These are phyloP conservation scores for Protostelium mycophagum DNA, from an alignment of 78 protist genomes.

Conservation along the genomic window DNA sequence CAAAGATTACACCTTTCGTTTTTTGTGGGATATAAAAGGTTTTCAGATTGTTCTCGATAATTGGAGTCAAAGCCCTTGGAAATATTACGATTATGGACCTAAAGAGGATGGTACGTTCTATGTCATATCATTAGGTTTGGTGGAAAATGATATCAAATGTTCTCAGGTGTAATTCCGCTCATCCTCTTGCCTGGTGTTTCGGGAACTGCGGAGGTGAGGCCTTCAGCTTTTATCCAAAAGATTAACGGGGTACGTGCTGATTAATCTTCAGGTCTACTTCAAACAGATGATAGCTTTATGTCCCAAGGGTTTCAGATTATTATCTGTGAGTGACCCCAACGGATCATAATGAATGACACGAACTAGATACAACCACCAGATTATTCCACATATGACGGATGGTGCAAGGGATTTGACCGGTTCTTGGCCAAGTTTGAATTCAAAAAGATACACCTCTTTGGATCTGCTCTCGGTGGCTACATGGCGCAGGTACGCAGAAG, in stretches of 20 bases:
- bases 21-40: no score
- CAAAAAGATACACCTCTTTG: constrained; percentile 62
- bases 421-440: constrained; percentile 40
- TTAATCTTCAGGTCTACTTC: constrained; percentile 8
- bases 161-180: neutral
- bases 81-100: constrained; percentile 61
- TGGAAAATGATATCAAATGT: neutral
- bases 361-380: constrained; percentile 39
- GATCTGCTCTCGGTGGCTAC: constrained; percentile 70
- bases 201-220: constrained; percentile 28
- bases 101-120: constrained; percentile 25
- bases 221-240: no score
- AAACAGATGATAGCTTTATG: constrained; percentile 46
- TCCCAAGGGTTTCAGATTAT: constrained; percentile 53
- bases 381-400: constrained; percentile 25
- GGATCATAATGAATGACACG: neutral
- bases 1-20: no score
- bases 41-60: constrained; percentile 24
- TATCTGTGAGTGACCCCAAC: constrained; percentile 14
- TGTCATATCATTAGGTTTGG: constrained; percentile 13
- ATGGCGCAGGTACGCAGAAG: constrained; percentile 51
- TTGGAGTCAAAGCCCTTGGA: constrained; percentile 27
- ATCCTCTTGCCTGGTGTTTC: neutral
- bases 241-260: neutral
- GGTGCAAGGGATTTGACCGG: constrained; percentile 59